Percentiles rank a stretch among this genome's conserved stretches.
phyloP scores from a whole-genome alignment of 23 red algal genomes.

The Gracilaria gracilis region DNA sequence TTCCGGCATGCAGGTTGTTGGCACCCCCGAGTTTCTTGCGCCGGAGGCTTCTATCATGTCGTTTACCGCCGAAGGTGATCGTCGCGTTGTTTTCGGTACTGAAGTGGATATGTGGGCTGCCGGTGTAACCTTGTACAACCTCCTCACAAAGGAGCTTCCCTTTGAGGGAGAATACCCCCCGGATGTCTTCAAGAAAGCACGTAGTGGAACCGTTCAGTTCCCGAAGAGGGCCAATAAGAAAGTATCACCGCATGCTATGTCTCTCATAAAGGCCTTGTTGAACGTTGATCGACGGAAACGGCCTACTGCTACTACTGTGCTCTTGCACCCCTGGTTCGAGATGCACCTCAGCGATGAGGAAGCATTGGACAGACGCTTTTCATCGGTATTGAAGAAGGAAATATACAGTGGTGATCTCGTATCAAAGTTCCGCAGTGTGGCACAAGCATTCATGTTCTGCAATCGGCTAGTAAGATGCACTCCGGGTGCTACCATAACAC shows the following conservation, averaged over 20 bases:
- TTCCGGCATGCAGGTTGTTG: conserved; percentile 53
- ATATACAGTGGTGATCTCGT: conserved; percentile 9
- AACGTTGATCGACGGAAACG: conserved; percentile 74
- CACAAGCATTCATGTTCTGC: conserved; percentile 14
- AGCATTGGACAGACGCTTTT: not conserved
- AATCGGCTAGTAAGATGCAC: conserved; percentile 15
- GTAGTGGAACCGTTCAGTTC: conserved; percentile 51
- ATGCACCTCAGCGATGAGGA: conserved; percentile 1
- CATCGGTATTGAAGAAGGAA: not conserved
- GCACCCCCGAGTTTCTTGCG: conserved; percentile 92
- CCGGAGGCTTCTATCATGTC: conserved; percentile 82
- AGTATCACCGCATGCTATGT: conserved; percentile 70
- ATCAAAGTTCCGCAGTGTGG: conserved; percentile 21
- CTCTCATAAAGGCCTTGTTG: conserved; percentile 77
- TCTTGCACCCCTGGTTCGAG: conserved; percentile 89
- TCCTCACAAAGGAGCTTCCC: conserved; percentile 78
- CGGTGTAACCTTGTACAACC: conserved; percentile 92
- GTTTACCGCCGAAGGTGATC: conserved; percentile 32
- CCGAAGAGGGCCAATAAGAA: conserved; percentile 27
- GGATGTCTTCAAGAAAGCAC: conserved; percentile 71
- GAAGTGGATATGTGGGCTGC: conserved; percentile 94
- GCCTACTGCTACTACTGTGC: conserved; percentile 58
- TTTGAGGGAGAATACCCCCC: conserved; percentile 77
- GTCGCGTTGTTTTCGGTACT: conserved; percentile 72
- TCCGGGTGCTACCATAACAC: not conserved